phyloP scores from a whole-genome alignment of 208 protist species.

The Strigomonas culicis region DNA sequence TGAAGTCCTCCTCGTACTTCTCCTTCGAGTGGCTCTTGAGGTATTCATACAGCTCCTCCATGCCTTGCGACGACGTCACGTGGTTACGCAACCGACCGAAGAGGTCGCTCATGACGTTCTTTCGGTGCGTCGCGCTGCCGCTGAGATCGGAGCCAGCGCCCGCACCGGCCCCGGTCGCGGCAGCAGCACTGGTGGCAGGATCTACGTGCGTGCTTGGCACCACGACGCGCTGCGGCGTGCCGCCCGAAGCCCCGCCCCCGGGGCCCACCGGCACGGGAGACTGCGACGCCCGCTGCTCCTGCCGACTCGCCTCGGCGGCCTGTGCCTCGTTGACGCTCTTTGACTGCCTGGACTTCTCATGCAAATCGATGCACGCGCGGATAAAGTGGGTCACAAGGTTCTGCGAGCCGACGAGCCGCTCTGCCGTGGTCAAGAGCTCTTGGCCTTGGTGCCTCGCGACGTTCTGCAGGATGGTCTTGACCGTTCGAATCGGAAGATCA shows the following conservation, averaged over 20 bases:
- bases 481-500: slow-evolving; percentile 81
- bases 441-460: slow-evolving; percentile 40
- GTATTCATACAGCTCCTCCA: slow-evolving; percentile 73
- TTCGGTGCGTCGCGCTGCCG: neutral
- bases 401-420: slow-evolving; percentile 59
- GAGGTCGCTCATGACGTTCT: slow-evolving; percentile 42
- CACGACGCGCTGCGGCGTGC: neutral
- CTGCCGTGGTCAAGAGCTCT: slow-evolving; percentile 43
- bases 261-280: slow-evolving; percentile 21
- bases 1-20: slow-evolving; percentile 55
- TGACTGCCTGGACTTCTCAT: neutral
- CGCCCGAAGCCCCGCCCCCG: neutral
- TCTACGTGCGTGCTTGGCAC: slow-evolving; percentile 2
- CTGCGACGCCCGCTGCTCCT: slow-evolving; percentile 49
- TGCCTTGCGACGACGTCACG: slow-evolving; percentile 60
- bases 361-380: slow-evolving; percentile 67
- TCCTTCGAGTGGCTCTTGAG: slow-evolving; percentile 29
- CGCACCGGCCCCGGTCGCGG: neutral
- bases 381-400: slow-evolving; percentile 88
- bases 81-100: slow-evolving; percentile 81
- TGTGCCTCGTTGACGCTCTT: slow-evolving; percentile 41
- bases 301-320: slow-evolving; percentile 42
- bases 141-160: neutral
- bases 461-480: slow-evolving; percentile 88
- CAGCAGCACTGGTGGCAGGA: neutral